Base-by-base conservation (phyloP, 768 basidiomycete genomes). In the Rossbeevera mucosa region DNA sequence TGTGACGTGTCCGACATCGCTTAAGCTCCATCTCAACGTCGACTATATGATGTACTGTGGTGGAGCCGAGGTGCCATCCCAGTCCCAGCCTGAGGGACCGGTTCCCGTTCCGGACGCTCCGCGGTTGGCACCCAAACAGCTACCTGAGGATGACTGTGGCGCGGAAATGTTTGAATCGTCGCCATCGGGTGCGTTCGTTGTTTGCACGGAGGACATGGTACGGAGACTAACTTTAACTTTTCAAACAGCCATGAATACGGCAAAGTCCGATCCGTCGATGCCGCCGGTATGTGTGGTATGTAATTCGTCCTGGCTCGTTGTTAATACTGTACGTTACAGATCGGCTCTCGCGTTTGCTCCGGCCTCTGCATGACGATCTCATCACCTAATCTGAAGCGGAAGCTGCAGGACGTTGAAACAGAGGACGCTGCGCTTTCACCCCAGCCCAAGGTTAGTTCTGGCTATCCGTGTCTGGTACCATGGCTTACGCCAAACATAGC, bases 311-410 rank as follows among this genome's bases (percentile, higher is more conserved):
- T 8, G 43, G 14, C 12, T 26, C 22, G 24, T 2, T 52, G 7
- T 52, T 53, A 30, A 59, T 48, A 11, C 16, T 18, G 5, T 21
- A 3, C 20, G 14, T 21, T 18, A 7, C 5, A 56, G 52, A 1
- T 51, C 1, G 65, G 64, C 16, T 18, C 48, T 1, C 31, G 6
- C 13, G 26, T 42, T 12, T 54, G 38, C 24, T 55, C 65, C 29
- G 68, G 59, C 7, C 58, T 70, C 24, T 54, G 58, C 12, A 66
- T 70, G 33, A 64, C 56, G 22, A 40, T 66, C 22, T 68, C 62
- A 4, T 51, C 57, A 0, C 54, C 57, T 26, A 4, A n/a, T 31
- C 25, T 44, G 41, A 67, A 67, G 44, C 60, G 65, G 2, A 69
- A 69, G 44, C 25, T 58, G 13, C 54, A 62, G 14, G 65, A 60